phyloP scores from a whole-genome alignment of 1,284 basidiomycete species.

The Microbotryum silenes-acaulis region DNA sequence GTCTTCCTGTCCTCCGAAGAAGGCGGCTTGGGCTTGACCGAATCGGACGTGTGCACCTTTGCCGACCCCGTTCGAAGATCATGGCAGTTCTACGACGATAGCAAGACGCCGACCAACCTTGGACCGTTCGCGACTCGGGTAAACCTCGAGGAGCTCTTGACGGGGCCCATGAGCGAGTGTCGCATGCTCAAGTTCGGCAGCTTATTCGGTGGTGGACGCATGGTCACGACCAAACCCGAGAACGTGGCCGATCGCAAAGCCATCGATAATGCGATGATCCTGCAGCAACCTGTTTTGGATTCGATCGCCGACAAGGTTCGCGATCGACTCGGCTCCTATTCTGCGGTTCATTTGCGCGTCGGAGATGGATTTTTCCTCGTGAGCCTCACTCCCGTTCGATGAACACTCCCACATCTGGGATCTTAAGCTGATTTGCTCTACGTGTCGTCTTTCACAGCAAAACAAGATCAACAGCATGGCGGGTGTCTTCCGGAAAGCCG shows the following conservation, averaged over 20 bases:
- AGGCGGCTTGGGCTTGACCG: constrained; percentile 17
- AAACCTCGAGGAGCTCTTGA: constrained; percentile 9
- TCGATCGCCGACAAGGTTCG: constrained; percentile 10
- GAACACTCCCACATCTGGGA: not conserved
- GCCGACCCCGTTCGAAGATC: constrained; percentile 15
- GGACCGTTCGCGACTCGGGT: constrained; percentile 9
- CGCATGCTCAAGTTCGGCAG: constrained; percentile 24
- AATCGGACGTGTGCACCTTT: constrained; percentile 10
- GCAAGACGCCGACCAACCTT: not conserved
- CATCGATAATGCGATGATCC: constrained; percentile 4
- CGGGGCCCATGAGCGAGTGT: not conserved
- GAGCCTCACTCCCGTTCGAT: constrained; percentile 4
- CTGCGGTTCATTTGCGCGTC: constrained; percentile 20
- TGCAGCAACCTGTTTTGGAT: constrained; percentile 14
- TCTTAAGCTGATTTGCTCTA: not conserved
- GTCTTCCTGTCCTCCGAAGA: not conserved
- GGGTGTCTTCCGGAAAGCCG: constrained; percentile 15
- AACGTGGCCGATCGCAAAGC: not conserved
- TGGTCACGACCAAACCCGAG: constrained; percentile 5
- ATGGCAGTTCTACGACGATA: constrained; percentile 20
- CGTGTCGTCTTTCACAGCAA: too few species aligned
- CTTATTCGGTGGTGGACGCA: constrained; percentile 19
- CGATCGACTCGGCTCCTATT: constrained; percentile 14
- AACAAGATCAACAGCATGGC: not conserved
- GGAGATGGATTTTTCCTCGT: constrained; percentile 11